Evolutionary conservation across 139 green algal genomes (phyloP).

Genomic region (Klebsormidium nitens): DNA sequence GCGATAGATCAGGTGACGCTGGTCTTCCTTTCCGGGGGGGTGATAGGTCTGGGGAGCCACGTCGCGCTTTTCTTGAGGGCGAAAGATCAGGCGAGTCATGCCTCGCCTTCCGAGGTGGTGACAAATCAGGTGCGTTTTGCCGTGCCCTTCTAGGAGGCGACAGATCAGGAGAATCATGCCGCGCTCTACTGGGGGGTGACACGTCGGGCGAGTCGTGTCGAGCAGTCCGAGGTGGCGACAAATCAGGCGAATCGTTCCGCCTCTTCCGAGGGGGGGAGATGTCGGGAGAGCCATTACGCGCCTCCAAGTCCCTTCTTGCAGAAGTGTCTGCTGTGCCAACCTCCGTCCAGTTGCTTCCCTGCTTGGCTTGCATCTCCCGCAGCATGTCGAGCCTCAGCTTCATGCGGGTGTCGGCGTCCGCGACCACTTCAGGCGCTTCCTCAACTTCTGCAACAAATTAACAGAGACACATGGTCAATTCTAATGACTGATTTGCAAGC

Average conservation of each 20-base stretch:
- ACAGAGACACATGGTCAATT: no score
- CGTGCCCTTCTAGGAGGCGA: slow-evolving; percentile 12
- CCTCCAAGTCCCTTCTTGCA: no score
- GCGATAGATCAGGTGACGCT: slow-evolving; percentile 9
- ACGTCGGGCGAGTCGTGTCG: background rate
- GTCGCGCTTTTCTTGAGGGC: background rate
- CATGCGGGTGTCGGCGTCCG: no score
- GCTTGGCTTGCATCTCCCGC: no score
- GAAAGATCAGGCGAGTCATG: slow-evolving; percentile 7
- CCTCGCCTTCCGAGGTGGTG: slow-evolving; percentile 6
- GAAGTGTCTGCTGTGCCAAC: no score
- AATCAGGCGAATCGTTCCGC: background rate
- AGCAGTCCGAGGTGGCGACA: background rate
- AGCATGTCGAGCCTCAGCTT: no score
- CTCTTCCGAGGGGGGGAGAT: background rate
- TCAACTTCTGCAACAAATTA: no score
- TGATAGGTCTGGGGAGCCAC: background rate
- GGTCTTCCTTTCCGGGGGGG: background rate
- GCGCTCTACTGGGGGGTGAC: background rate
- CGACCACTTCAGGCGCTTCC: no score
- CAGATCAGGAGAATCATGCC: slow-evolving; percentile 7
- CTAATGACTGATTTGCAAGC: no score
- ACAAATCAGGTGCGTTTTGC: slow-evolving; percentile 13
- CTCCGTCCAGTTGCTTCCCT: no score
- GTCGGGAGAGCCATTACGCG: no score